Conservation (phyloP, 2,329 filamentous ascomycete species). For the Fusarium cyanostomum region DNA sequence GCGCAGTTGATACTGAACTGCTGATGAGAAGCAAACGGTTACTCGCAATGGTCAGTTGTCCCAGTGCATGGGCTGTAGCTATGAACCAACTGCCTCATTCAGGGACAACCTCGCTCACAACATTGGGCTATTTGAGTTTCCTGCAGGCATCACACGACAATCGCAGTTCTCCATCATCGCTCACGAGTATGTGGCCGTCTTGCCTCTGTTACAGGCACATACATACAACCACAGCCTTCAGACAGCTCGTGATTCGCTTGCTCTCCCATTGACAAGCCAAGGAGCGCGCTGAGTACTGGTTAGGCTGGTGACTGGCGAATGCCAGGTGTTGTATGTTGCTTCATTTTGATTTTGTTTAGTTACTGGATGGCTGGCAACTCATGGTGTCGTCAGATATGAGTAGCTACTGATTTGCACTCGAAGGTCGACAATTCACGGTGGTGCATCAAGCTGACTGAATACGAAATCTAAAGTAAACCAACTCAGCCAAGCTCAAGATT, state of each 20-base stretch:
- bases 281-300: slow-evolving; percentile 20
- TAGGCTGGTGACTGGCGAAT: slow-evolving; percentile 21
- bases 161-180: background rate
- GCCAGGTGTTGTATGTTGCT: slow-evolving; percentile 15
- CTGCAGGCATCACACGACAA: slow-evolving; percentile 19
- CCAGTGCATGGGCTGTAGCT: background rate
- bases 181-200: background rate
- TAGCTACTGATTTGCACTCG: background rate
- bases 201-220: background rate
- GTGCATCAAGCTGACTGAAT: background rate
- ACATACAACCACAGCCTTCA: slow-evolving; percentile 18
- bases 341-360: background rate
- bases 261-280: slow-evolving; percentile 16
- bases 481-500: slow-evolving; percentile 4
- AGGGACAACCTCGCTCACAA: slow-evolving; percentile 3
- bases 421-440: background rate
- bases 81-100: background rate
- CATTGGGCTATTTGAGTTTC: background rate
- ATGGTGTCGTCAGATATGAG: too few relatives aligned
- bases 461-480: background rate
- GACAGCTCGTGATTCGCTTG: slow-evolving; percentile 14
- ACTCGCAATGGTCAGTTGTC: background rate
- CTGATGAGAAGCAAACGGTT: slow-evolving; percentile 15
- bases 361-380: too few relatives aligned
- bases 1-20: slow-evolving; percentile 13